A percentile compares a stretch with the other conserved stretches of the same genome.
phyloP scores from a whole-genome alignment of 108 stramenopile genomes.

The Cyclotella distinguenda region DNA sequence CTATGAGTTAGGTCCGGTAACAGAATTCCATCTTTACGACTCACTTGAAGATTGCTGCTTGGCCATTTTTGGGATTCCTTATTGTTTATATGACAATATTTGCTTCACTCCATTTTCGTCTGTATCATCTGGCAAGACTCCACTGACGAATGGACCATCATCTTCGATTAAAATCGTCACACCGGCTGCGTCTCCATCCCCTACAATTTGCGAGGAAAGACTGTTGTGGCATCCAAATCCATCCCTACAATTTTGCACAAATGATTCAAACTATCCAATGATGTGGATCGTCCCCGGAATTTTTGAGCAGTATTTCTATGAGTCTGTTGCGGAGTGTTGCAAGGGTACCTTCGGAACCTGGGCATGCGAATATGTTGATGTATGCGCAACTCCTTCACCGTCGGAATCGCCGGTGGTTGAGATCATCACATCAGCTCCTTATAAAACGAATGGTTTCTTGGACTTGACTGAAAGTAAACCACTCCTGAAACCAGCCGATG shows the following conservation, averaged over 20 bases:
- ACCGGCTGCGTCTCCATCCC: not conserved
- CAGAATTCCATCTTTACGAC: not conserved
- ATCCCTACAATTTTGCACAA: constrained; percentile 11
- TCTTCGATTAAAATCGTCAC: not conserved
- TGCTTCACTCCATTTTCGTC: constrained; percentile 1
- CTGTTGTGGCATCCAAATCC: constrained; percentile 16
- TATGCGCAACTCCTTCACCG: not conserved
- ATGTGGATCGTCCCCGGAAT: not conserved
- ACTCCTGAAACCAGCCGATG: no score
- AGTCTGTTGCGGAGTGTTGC: not conserved
- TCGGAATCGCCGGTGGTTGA: not conserved
- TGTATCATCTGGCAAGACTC: not conserved
- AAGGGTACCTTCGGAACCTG: not conserved
- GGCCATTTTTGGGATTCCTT: not conserved
- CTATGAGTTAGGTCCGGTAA: not conserved
- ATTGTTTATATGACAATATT: not conserved
- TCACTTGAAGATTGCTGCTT: not conserved
- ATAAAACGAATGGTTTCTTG: no score
- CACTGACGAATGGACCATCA: not conserved
- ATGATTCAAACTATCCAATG: constrained; percentile 2
- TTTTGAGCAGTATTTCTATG: not conserved
- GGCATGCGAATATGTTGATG: not conserved
- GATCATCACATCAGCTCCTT: not conserved
- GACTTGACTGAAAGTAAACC: no score
- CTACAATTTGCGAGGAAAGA: constrained; percentile 4